Conservation (phyloP, 2,329 filamentous ascomycete species). For the Pseudogymnoascus sp. region DNA sequence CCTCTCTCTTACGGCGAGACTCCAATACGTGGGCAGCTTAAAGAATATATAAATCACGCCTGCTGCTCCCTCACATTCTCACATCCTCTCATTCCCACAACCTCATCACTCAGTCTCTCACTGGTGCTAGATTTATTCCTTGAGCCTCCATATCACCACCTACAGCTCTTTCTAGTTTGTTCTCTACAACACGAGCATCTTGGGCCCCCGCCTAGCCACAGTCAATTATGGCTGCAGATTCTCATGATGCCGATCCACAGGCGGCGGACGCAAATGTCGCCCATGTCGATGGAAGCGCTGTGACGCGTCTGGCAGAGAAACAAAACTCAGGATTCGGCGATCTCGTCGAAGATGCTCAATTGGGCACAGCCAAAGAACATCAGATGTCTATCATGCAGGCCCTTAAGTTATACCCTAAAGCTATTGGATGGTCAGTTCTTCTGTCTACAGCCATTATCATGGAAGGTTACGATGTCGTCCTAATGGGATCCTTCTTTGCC, state of each 20-base stretch:
- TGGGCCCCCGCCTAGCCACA: neutral
- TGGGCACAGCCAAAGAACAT: conserved; percentile 10
- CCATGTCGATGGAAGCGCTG: neutral
- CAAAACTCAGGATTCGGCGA: neutral
- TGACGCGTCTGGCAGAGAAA: neutral
- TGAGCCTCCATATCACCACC: neutral
- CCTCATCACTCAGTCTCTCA: neutral
- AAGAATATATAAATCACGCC: neutral
- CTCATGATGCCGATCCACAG: neutral
- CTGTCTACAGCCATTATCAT: conserved; percentile 30
- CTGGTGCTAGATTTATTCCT: neutral
- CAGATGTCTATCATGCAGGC: conserved; percentile 7
- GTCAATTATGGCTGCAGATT: neutral
- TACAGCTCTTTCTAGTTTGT: neutral
- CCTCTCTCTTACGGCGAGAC: neutral
- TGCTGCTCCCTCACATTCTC: neutral
- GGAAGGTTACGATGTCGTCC: conserved; percentile 30
- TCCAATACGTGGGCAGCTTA: neutral
- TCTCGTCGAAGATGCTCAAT: neutral
- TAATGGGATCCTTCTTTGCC: conserved; percentile 28
- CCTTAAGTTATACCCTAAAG: conserved; percentile 10
- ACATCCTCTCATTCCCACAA: neutral
- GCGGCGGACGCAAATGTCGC: neutral
- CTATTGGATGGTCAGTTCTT: conserved; percentile 24
- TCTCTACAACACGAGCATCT: neutral